Evolutionary conservation across 257 asterid genomes (phyloP).

Genomic region (Haberlea rhodopensis): DNA sequence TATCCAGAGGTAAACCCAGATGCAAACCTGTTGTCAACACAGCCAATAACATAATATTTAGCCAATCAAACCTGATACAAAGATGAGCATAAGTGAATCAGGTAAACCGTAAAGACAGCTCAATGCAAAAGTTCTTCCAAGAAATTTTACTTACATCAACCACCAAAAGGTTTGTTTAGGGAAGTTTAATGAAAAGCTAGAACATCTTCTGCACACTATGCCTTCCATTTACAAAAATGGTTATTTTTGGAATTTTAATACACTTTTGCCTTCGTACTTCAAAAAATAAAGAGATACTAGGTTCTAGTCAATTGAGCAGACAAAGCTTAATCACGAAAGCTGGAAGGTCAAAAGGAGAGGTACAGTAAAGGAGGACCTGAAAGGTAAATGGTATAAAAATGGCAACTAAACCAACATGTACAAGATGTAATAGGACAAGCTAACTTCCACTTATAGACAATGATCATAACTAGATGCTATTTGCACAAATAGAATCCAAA

Average conservation of each 20-base stretch:
- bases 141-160: too few species aligned
- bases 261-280: slow-evolving; percentile 5
- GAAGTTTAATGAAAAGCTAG: background rate
- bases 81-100: background rate
- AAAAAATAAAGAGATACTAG: slow-evolving; percentile 24
- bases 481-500: slow-evolving; percentile 2
- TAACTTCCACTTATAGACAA: slow-evolving; percentile 7
- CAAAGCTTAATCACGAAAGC: background rate
- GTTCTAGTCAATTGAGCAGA: slow-evolving; percentile 6
- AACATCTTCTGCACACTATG: background rate
- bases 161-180: too few species aligned
- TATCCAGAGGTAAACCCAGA: too few species aligned
- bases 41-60: slow-evolving; percentile 21
- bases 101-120: too few species aligned
- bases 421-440: slow-evolving; percentile 8
- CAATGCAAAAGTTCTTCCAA: too few species aligned
- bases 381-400: too few species aligned
- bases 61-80: slow-evolving; percentile 10
- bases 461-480: slow-evolving; percentile 3
- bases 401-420: slow-evolving; percentile 11
- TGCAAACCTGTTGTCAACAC: slow-evolving; percentile 62
- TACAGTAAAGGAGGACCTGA: background rate
- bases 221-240: background rate
- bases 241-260: background rate
- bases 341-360: background rate